Base-by-base conservation (phyloP, 768 basidiomycete genomes). In the Dendrothele bispora region DNA sequence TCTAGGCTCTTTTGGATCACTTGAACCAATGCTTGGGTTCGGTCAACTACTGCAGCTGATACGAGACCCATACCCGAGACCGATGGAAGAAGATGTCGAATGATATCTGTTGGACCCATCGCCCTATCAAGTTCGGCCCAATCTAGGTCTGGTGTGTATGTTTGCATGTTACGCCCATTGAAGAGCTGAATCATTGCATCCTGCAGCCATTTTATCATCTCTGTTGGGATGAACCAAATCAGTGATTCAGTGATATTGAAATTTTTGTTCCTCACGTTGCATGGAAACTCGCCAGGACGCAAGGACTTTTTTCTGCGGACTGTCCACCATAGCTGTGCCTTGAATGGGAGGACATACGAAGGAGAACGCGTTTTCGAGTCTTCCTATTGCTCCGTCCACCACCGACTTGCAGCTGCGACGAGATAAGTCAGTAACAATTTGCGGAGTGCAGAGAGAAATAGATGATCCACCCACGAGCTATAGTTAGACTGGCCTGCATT, bases 401-500 rank as follows among this genome's bases (percentile, higher is more conserved):
- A 54, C 60, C 1, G 68, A 63, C 43, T 69, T 69, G 3, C 66
- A 68, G 41, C 67, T 70, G 15, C 17, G 38, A 17, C n/a, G 38
- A n/a, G 36, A n/a, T 41, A n/a, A 39, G 21, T 17, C 15, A 20
- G 24, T 24, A 24, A 22, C n/a, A 3, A 12, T 11, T 36, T 28
- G 38, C 14, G 22, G 25, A 15, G 11, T 25, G 10, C 20, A 3
- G 25, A 12, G 20, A 42, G 1, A 30, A 14, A n/a, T 30, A 29
- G 26, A 49, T 52, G 38, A 39, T 50, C 36, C 70, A 66, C 59
- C 58, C 6, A 65, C 60, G 8, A 21, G 26, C 24, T 41, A 52
- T 72, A 72, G 44, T 71, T 73, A 0, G 68, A 62, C 51, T 73
- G 72, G 2, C 71, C 72, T 15, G 57, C 54, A 40, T 52, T 61